Evolutionary conservation across 805 yeast species (phyloP), one percentile per base, ranked within the genome.

Genomic region (Starmerella apicola): DNA sequence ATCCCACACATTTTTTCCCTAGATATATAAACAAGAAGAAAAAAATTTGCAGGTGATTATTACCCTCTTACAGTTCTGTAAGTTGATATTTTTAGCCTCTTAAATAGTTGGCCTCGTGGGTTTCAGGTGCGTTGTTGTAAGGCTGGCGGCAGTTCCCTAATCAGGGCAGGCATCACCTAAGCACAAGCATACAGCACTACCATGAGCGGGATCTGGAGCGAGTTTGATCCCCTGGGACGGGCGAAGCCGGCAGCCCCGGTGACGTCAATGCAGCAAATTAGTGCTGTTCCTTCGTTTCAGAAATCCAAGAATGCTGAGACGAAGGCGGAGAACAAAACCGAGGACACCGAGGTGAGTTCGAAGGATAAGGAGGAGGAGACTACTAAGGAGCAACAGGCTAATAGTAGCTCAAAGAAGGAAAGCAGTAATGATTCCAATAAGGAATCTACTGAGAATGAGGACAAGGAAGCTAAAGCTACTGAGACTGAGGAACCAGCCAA

Each of bases 1-100:
- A 58, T 58, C 16, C 62, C 62, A 40, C 62, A 58, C 62, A 58
- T 58, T 3, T 16, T 19, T 8, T 28, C 17, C 12, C 8, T 32
- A 8, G 13, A 13, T 7, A 29, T 15, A 10, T 29, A 9, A 7
- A 13, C 32, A 13, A 15, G 9, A n/a, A n/a, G n/a, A n/a, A n/a
- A n/a, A n/a, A n/a, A n/a, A n/a, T n/a, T n/a, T n/a, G n/a, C n/a
- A n/a, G n/a, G n/a, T n/a, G n/a, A n/a, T n/a, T n/a, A n/a, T n/a
- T n/a, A n/a, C n/a, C n/a, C n/a, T n/a, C n/a, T n/a, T n/a, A n/a
- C n/a, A n/a, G n/a, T n/a, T n/a, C n/a, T n/a, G n/a, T n/a, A n/a
- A n/a, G n/a, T n/a, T n/a, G n/a, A n/a, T n/a, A n/a, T n/a, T n/a
- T n/a, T n/a, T n/a, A n/a, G n/a, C n/a, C n/a, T n/a, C n/a, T n/a